These are phyloP conservation scores for Kwoniella shivajii DNA, from an alignment of 1,284 basidiomycete species.

Conservation along the genomic window DNA sequence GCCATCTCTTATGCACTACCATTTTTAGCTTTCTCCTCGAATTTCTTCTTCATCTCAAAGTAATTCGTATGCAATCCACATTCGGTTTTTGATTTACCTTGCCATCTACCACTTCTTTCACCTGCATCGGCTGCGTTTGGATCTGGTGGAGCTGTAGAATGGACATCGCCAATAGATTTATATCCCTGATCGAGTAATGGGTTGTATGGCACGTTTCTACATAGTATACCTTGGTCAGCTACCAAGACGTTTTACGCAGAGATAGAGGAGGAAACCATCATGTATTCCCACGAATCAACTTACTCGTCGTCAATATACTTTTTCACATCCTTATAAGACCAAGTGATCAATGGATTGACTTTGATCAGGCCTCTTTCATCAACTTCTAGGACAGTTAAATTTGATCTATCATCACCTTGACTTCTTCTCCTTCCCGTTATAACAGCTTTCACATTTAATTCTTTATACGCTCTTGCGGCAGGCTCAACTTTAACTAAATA, in stretches of 20 bases:
- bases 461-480: constrained; percentile 81
- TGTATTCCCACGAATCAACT: constrained; percentile 29
- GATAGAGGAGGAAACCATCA: too few species aligned
- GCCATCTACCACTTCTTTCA: constrained; percentile 91
- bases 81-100: constrained; percentile 86
- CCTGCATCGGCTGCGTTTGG: constrained; percentile 65
- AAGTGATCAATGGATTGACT: constrained; percentile 89
- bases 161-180: constrained; percentile 95
- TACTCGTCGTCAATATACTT: constrained; percentile 77
- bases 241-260: too few species aligned
- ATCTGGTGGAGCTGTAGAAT: constrained; percentile 73
- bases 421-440: constrained; percentile 92
- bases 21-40: constrained; percentile 41
- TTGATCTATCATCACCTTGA: constrained; percentile 84
- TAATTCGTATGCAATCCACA: constrained; percentile 93
- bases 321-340: constrained; percentile 85
- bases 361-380: constrained; percentile 91
- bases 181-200: constrained; percentile 87
- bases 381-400: constrained; percentile 82
- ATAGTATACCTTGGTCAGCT: too few species aligned
- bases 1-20: too few species aligned
- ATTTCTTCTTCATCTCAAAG: constrained; percentile 59
- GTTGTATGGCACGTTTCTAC: constrained; percentile 79
- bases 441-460: constrained; percentile 78
- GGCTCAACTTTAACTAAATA: constrained; percentile 96